Percentiles rank a stretch among this genome's conserved stretches.
These are phyloP conservation scores for Lactifluus pinguis DNA, from an alignment of 768 basidiomycete species.

Conservation along the genomic window DNA sequence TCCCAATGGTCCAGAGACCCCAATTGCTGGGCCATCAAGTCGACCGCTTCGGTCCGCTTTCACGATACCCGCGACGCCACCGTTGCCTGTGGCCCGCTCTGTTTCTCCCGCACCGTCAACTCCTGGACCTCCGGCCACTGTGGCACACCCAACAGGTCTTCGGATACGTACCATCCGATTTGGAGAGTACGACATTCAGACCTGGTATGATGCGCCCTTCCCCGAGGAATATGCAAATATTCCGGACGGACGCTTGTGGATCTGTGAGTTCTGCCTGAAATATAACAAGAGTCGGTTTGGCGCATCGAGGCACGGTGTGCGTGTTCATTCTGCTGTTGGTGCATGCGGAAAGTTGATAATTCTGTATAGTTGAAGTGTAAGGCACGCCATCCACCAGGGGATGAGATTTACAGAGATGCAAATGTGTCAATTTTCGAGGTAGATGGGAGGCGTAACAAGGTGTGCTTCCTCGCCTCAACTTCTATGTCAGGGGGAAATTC, in stretches of 20 bases:
- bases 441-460: constrained; percentile 97
- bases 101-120: constrained; percentile 33
- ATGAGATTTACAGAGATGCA: constrained; percentile 94
- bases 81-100: constrained; percentile 18
- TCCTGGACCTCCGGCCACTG: constrained; percentile 20
- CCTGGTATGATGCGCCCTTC: constrained; percentile 99
- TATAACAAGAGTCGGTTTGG: constrained; percentile 95
- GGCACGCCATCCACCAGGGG: constrained; percentile 89
- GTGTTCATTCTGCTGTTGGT: constrained; percentile 24
- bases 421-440: constrained; percentile 90
- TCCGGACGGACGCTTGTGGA: constrained; percentile 88
- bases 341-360: neutral
- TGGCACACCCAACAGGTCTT: constrained; percentile 30
- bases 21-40: constrained; percentile 47
- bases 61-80: constrained; percentile 30
- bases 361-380: constrained; percentile 82
- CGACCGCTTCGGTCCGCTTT: constrained; percentile 55
- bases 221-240: constrained; percentile 94
- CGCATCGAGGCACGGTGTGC: constrained; percentile 74
- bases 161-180: constrained; percentile 87
- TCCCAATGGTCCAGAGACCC: constrained; percentile 32
- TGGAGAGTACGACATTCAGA: constrained; percentile 86
- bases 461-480: constrained; percentile 21
- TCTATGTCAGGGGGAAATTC: neutral
- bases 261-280: constrained; percentile 96